phyloP scores from a whole-genome alignment of 805 yeast species.

The Wickerhamiella hasegawae region DNA sequence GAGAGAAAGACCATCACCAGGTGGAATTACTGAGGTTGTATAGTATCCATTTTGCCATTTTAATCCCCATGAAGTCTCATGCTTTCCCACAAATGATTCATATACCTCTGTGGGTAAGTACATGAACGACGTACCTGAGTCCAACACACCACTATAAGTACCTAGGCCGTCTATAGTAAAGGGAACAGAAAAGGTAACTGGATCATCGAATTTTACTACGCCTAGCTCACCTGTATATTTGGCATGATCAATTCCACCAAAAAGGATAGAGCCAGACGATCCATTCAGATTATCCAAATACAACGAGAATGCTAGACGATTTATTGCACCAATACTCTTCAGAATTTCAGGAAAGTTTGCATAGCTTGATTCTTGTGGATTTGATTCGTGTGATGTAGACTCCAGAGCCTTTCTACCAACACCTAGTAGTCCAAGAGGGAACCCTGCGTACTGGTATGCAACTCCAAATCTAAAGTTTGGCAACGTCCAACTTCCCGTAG shows the following conservation, averaged over 20 bases:
- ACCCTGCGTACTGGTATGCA: too few species aligned
- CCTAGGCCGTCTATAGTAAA: too few species aligned
- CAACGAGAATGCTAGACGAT: constrained; percentile 24
- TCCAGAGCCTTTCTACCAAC: too few species aligned
- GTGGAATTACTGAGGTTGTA: too few species aligned
- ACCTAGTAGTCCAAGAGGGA: too few species aligned
- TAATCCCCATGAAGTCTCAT: too few species aligned
- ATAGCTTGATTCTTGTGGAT: too few species aligned
- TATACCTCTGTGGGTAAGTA: constrained; percentile 24
- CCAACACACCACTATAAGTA: constrained; percentile 21
- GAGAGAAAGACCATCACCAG: too few species aligned
- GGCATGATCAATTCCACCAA: constrained; percentile 36
- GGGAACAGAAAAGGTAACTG: not conserved
- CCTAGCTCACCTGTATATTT: constrained; percentile 30
- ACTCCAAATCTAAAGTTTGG: too few species aligned
- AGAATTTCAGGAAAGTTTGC: constrained; percentile 8
- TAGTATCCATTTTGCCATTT: too few species aligned
- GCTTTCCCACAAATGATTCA: not conserved
- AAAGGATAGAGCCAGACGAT: constrained; percentile 20
- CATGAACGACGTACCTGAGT: constrained; percentile 36
- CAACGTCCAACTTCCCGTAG: too few species aligned
- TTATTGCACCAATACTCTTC: constrained; percentile 22
- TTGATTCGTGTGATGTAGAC: too few species aligned
- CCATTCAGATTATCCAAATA: constrained; percentile 19
- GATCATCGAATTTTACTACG: constrained; percentile 18